These are phyloP conservation scores for Adansonia digitata DNA, from an alignment of 345 rosid species.

Conservation along the genomic window DNA sequence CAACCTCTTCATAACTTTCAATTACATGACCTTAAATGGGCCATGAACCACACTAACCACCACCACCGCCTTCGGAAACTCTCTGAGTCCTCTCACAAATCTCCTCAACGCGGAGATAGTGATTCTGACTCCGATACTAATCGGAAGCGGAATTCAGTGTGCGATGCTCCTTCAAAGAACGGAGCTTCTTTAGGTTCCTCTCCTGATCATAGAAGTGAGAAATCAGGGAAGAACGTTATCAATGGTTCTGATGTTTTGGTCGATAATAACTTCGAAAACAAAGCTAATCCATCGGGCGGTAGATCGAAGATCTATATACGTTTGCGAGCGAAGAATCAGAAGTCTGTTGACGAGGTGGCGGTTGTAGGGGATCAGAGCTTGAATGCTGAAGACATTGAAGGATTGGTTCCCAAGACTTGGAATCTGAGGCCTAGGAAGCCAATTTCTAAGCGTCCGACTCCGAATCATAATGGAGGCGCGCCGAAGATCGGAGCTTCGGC, in stretches of 20 bases:
- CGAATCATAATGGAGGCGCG: constrained; percentile 20
- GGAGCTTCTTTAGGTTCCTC: constrained; percentile 21
- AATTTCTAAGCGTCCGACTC: constrained; percentile 25
- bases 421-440: constrained; percentile 62
- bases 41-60: constrained; percentile 35
- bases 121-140: constrained; percentile 25
- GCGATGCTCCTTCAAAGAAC: constrained; percentile 14
- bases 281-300: constrained; percentile 29
- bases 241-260: constrained; percentile 13
- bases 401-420: constrained; percentile 52
- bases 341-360: constrained; percentile 18
- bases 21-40: constrained; percentile 56
- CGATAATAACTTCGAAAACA: constrained; percentile 28
- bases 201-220: constrained; percentile 19
- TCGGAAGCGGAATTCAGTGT: constrained; percentile 19
- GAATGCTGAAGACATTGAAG: constrained; percentile 37
- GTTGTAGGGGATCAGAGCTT: constrained; percentile 38
- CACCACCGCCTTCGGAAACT: constrained; percentile 42
- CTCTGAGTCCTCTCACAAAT: constrained; percentile 19
- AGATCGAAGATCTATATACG: constrained; percentile 50
- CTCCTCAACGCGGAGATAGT: constrained; percentile 8
- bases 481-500: constrained; percentile 25
- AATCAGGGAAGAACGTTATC: constrained; percentile 19
- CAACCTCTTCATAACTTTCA: constrained; percentile 72
- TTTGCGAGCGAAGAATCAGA: constrained; percentile 31